Evolutionary conservation across 371 early-diverging fungal species (phyloP).

Genomic region (Gilbertella persicaria): DNA sequence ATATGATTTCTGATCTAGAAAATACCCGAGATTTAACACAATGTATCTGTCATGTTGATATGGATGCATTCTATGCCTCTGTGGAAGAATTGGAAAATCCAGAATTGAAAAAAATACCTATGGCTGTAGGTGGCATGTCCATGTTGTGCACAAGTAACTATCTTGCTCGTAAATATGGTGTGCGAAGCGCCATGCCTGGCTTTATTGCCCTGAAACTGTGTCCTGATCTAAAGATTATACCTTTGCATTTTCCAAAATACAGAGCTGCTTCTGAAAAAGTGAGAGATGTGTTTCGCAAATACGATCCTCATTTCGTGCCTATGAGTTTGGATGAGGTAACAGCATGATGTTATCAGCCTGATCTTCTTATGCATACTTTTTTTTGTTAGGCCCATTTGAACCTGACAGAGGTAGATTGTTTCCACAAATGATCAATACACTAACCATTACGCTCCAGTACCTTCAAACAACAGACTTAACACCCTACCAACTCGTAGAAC

Average conservation of each 20-base stretch:
- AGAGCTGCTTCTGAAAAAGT: constrained; percentile 46
- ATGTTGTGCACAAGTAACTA: constrained; percentile 78
- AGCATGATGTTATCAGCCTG: background rate
- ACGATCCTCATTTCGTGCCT: constrained; percentile 61
- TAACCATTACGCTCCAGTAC: constrained; percentile 20
- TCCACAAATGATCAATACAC: background rate
- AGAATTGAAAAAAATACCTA: constrained; percentile 54
- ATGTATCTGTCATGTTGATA: constrained; percentile 67
- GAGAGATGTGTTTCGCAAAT: constrained; percentile 47
- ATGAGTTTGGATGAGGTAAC: constrained; percentile 65
- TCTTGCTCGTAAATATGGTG: constrained; percentile 64
- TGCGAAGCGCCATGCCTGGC: constrained; percentile 73
- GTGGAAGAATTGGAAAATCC: constrained; percentile 72
- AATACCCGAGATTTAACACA: constrained; percentile 45
- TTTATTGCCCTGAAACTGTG: constrained; percentile 66
- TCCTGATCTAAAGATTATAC: constrained; percentile 60
- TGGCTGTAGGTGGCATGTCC: constrained; percentile 69
- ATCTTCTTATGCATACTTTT: background rate
- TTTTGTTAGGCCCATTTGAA: constrained; percentile 58
- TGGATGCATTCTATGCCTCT: constrained; percentile 76
- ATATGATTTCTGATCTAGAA: constrained; percentile 45
- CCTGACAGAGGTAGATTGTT: constrained; percentile 49
- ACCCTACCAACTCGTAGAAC: constrained; percentile 50
- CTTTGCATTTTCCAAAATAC: constrained; percentile 60
- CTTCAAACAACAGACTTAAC: constrained; percentile 39